Percentiles rank a stretch among this genome's conserved stretches.
Conservation (phyloP, 108 stramenopile species). For the Pseudonitzschia multistriata region DNA sequence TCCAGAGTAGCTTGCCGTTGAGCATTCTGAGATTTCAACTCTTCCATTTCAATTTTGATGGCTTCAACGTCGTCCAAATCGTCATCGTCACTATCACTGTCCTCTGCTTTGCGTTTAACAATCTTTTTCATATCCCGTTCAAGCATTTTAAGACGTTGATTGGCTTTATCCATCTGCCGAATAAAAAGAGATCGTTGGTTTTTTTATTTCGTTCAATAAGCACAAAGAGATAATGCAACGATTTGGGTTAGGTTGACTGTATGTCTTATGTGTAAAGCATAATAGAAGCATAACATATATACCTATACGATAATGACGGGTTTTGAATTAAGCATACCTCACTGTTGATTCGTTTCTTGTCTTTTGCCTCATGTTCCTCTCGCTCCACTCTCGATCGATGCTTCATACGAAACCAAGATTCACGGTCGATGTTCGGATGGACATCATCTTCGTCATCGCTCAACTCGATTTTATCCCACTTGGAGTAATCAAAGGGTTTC, state of each 20-base stretch:
- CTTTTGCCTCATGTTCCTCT: slow-evolving; percentile 86
- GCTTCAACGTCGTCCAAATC: slow-evolving; percentile 87
- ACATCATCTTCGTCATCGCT: slow-evolving; percentile 98
- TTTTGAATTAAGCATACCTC: slow-evolving; percentile 60
- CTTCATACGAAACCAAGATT: slow-evolving; percentile 96
- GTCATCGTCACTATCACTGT: slow-evolving; percentile 66
- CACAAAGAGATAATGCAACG: neutral
- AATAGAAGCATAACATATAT: slow-evolving; percentile 1
- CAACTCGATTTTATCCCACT: slow-evolving; percentile 98
- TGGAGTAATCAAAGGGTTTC: slow-evolving; percentile 93
- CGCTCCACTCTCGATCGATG: slow-evolving; percentile 93
- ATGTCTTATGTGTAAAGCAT: too few relatives aligned
- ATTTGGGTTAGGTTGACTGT: neutral
- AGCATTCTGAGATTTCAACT: slow-evolving; percentile 60
- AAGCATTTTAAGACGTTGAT: slow-evolving; percentile 82
- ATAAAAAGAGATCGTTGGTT: neutral
- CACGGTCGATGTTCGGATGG: slow-evolving; percentile 98
- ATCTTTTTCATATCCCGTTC: slow-evolving; percentile 57
- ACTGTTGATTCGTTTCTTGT: slow-evolving; percentile 76
- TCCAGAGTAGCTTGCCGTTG: slow-evolving; percentile 74
- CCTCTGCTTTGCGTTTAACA: slow-evolving; percentile 22
- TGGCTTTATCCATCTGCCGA: slow-evolving; percentile 73
- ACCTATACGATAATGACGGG: too few relatives aligned
- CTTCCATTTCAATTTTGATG: slow-evolving; percentile 72
- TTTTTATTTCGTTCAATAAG: neutral